Evolutionary conservation across 2,329 filamentous ascomycete genomes (phyloP), one percentile per base, ranked within the genome.

Genomic region (Diaporthe longicolla): DNA sequence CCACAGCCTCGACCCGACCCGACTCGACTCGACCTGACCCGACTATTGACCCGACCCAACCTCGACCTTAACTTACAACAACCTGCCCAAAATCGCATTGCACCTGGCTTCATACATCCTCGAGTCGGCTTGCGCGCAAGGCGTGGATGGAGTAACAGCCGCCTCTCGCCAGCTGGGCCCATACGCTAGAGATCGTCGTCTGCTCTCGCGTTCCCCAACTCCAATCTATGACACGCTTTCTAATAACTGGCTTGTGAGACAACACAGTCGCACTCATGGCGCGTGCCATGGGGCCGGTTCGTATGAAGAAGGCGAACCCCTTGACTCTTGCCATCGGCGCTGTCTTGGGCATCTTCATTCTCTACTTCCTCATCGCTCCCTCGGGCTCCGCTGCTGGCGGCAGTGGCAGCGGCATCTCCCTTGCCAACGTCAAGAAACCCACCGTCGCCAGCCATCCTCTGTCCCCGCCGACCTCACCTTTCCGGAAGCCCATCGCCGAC

Each of bases 221-320:
- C 37, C 63, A 35, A 45, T 71, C 71, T 71, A 70, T 73, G 71
- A 54, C 70, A 59, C 52, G 11, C 26, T 6, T 24, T 21, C 55
- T n/a, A 65, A 52, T 43, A 57, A 29, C 50, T 57, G 57, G 63
- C 61, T 40, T 52, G 72, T 58, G 66, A 75, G 72, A 73, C 74
- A 71, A 50, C 63, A 43, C 73, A 73, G 70, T 77, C 76, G 58
- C 76, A 73, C 76, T 83, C 63, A 89, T 89, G 88, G 86, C 88
- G 80, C 87, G 88, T 81, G 85, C 88, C 82, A 86, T 92, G 87
- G 89, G 90, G 80, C 86, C 89, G 78, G 88, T 90, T 78, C 93
- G 94, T 85, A 89, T 96, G 81, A 94, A 94, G 85, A 93, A 93
- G 85, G 91, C 93, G 82, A 97, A 91, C 84, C 93, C 94, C 76